Evolutionary conservation across 805 yeast species (phyloP), one percentile per base, ranked within the genome.

Genomic region (Wickerhamiella allomyrinae): DNA sequence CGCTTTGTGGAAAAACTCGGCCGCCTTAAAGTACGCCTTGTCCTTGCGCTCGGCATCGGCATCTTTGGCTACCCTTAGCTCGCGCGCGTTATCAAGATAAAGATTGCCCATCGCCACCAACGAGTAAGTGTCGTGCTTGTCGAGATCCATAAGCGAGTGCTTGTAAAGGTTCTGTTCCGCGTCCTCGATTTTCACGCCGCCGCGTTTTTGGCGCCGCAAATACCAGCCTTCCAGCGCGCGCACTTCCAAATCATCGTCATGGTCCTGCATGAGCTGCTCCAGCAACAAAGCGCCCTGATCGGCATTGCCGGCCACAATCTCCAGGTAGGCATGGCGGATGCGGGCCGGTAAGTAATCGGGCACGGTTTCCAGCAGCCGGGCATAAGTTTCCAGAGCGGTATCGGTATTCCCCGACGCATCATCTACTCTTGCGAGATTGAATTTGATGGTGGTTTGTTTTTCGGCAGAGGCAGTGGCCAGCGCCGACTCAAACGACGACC

Each of bases 201-300:
- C 46, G 9, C 52, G 49, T 41, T 57, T 54, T 21, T 51, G 50
- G 21, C 64, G 53, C 46, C 71, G 70, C 50, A 86, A 65, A 55
- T 74, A 84, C 96, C 97, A 91, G 24, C 94, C 91, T 58, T 81
- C 84, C 51, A 91, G 81, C 0, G 97, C 80, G 47, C 98, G 76
- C 2, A 84, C 77, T 57, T 87, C 95, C 46, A 85, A 62, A 54
- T 84, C 74, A 8, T 75, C 72, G 1, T 75, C 69, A 46, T 74
- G 67, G 11, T 67, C 60, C 3, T 63, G 60, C 40, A 89, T 60
- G 4, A 91, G 62, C 2, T 63, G 54, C 34, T 71, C 68, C 45
- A 84, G 78, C 4, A 67, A 57, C 2, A 40, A 43, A 38, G 69
- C 73, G 7, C 78, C 65, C 19, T 54, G 58, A 20, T 68, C 68